These are phyloP conservation scores for Entomortierella chlamydospora DNA, from an alignment of 192 early-diverging fungal genomes.

Conservation along the genomic window DNA sequence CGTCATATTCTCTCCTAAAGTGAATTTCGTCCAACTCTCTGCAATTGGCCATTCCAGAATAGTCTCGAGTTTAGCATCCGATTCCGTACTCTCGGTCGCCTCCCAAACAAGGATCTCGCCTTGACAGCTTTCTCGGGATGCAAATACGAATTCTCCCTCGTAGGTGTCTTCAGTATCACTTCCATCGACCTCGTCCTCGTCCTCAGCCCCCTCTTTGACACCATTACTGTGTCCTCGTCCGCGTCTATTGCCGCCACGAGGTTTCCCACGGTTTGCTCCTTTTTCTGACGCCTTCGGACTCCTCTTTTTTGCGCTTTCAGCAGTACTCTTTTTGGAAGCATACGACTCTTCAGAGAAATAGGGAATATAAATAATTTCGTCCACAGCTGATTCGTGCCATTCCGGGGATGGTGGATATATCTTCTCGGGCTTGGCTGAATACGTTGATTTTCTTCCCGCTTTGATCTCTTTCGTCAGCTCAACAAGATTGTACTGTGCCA, in stretches of 20 bases:
- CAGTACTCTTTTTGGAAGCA: constrained; percentile 20
- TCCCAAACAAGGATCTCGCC: constrained; percentile 62
- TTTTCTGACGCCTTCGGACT: background rate
- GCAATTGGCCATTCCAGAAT: constrained; percentile 57
- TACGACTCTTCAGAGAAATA: constrained; percentile 38
- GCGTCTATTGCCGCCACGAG: background rate
- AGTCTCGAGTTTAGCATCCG: constrained; percentile 49
- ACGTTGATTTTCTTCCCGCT: background rate
- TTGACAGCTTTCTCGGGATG: constrained; percentile 58
- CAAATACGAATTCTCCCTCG: constrained; percentile 34
- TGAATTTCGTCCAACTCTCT: constrained; percentile 48
- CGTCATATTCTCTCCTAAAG: constrained; percentile 34
- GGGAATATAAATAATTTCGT: constrained; percentile 58
- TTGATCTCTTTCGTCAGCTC: constrained; percentile 1
- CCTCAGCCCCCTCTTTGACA: background rate
- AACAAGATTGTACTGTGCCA: constrained; percentile 36
- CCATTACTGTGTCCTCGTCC: constrained; percentile 3
- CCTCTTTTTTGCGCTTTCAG: constrained; percentile 4
- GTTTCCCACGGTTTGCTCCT: constrained; percentile 1
- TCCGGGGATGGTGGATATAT: constrained; percentile 56
- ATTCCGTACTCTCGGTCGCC: constrained; percentile 50
- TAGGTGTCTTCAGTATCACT: background rate
- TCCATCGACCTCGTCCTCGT: background rate
- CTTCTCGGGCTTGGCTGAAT: constrained; percentile 13
- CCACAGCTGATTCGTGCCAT: constrained; percentile 64